phyloP scores from a whole-genome alignment of 495 filamentous ascomycete species.

The Cercophora scortea region DNA sequence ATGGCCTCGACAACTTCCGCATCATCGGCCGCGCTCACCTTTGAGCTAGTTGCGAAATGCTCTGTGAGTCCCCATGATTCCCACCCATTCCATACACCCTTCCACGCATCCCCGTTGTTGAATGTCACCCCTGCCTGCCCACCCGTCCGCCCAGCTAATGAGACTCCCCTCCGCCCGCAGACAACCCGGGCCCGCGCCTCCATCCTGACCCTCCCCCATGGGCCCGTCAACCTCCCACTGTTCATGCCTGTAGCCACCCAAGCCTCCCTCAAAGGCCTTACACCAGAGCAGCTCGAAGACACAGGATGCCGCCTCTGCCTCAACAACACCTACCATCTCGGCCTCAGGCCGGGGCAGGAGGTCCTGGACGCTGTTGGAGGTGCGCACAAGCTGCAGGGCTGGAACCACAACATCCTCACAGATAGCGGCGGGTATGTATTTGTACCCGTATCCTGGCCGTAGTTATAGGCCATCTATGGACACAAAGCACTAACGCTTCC shows the following conservation, averaged over 20 bases:
- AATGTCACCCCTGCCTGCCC: not conserved
- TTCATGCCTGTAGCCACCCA: constrained; percentile 99
- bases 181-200: constrained; percentile 94
- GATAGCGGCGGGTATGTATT: constrained; percentile 88
- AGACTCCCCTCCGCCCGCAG: constrained; percentile 33
- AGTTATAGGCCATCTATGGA: not conserved
- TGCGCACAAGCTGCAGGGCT: constrained; percentile 88
- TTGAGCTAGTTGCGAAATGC: constrained; percentile 74
- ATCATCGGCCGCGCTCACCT: constrained; percentile 58
- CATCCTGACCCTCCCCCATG: constrained; percentile 82
- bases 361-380: constrained; percentile 81
- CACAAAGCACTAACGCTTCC: constrained; percentile 2
- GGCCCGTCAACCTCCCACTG: constrained; percentile 77
- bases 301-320: constrained; percentile 86
- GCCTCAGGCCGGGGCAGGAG: constrained; percentile 86
- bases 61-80: constrained; percentile 50
- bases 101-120: not conserved
- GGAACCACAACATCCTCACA: constrained; percentile 90
- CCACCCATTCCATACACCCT: not conserved
- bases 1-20: constrained; percentile 39
- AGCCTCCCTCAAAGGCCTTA: constrained; percentile 88
- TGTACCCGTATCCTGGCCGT: not conserved
- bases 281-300: constrained; percentile 80
- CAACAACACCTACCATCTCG: constrained; percentile 97
- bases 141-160: not conserved